Percentiles rank a stretch among this genome's conserved stretches.
Conservation (phyloP, 345 rosid species). For the Eucalyptus lansdowneana region DNA sequence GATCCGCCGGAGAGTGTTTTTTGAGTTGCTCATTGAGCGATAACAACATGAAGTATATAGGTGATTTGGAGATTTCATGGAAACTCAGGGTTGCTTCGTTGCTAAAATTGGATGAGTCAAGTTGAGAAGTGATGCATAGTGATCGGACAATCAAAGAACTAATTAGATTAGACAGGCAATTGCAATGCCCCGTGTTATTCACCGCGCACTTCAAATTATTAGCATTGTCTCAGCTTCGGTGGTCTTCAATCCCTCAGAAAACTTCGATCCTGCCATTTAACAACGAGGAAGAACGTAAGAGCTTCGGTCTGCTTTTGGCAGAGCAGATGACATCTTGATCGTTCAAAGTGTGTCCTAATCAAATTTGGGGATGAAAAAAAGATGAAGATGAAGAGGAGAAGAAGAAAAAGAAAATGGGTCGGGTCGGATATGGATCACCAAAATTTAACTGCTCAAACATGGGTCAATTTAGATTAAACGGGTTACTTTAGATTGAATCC, state of each 20-base stretch:
- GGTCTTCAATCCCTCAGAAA: not conserved
- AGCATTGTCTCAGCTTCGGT: not conserved
- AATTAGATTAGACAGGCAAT: not conserved
- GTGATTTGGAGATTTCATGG: not conserved
- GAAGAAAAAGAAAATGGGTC: not conserved
- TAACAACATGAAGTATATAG: not conserved
- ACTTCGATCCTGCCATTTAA: not conserved
- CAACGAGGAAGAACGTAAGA: not conserved
- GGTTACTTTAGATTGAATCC: not conserved
- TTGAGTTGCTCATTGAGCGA: not conserved
- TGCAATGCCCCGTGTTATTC: not conserved
- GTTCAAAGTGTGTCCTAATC: not conserved
- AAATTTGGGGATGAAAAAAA: not conserved
- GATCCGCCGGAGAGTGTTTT: not conserved
- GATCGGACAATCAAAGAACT: not conserved
- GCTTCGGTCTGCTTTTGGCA: not conserved
- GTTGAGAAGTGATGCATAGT: not conserved
- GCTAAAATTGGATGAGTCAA: not conserved
- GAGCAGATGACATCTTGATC: not conserved
- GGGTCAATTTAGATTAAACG: not conserved
- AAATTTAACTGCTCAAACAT: rapidly evolving
- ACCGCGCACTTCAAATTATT: not conserved
- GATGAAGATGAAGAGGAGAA: not conserved
- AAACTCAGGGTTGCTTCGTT: not conserved
- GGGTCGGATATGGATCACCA: rapidly evolving